Base-by-base conservation (phyloP, 2,329 filamentous ascomycete genomes). In the Penicillium hesseltinei region DNA sequence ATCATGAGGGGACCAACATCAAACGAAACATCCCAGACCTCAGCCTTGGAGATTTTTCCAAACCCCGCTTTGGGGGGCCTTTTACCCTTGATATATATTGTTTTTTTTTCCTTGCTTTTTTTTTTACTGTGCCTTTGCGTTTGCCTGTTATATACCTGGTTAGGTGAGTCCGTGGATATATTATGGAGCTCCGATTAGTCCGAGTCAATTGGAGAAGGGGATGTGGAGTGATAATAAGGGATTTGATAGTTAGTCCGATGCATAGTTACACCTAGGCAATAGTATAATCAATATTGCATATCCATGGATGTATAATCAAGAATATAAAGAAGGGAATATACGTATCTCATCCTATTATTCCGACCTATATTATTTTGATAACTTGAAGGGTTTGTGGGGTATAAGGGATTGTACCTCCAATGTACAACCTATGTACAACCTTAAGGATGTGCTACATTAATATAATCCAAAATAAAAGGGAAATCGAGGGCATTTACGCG, bases 11-110 rank as follows among this genome's bases (percentile, higher is more conserved):
- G 49, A 5, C 17, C 36, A 27, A 7, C 29, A 39, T 47, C 44
- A 29, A 54, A 54, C 42, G 44, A 39, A 17, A 29, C 23, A 17
- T 47, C 39, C 21, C 4, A 21, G 5, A 10, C 39, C 15, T 50
- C 45, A 54, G 52, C 45, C 52, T 38, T 51, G 52, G 44, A 49
- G 10, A n/a, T n/a, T 15, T 15, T 15, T n/a, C 2, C 50, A 52
- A 55, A 55, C 52, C 52, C 52, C 52, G 52, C 52, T 51, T 51
- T 43, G 13, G 31, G 29, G 11, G 31, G 13, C 46, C 46, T 29
- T 44, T 55, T 43, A 31, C 11, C 51, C 33, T 19, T 1, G 4
- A 11, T 11, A 39, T 27, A 21, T 25, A 6, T 48, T 23, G 25
- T 21, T 10, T 21, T 1, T 3, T 15, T 35, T 27, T 13, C 1